Conservation (phyloP, 1,284 basidiomycete species). For the Ustilago sp. region DNA sequence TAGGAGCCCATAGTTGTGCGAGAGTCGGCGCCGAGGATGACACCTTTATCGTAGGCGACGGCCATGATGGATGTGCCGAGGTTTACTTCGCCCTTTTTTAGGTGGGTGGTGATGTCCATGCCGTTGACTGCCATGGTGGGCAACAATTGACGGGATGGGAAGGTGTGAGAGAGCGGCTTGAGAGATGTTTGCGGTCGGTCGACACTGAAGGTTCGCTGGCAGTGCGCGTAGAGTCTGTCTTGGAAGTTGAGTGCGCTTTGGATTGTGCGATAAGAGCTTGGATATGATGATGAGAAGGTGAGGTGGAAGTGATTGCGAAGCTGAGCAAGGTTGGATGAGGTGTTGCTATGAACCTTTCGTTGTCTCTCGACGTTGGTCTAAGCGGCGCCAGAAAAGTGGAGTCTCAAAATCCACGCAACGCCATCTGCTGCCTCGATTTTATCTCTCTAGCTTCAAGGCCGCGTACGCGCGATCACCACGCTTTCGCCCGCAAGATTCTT, state of each 20-base stretch:
- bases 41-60: slow-evolving; percentile 93
- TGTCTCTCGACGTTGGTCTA: slow-evolving; percentile 27
- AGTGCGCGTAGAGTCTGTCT: neutral
- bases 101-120: slow-evolving; percentile 53
- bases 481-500: neutral
- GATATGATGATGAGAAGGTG: neutral
- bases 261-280: neutral
- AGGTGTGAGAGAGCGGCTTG: neutral
- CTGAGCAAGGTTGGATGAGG: slow-evolving; percentile 12
- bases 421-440: slow-evolving; percentile 11
- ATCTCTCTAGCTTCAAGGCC: slow-evolving; percentile 5
- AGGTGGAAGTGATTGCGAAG: slow-evolving; percentile 1
- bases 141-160: neutral
- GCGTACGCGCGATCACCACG: slow-evolving; percentile 46
- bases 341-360: slow-evolving; percentile 19
- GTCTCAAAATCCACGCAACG: slow-evolving; percentile 10
- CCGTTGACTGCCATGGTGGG: slow-evolving; percentile 49
- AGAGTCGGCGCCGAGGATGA: slow-evolving; percentile 96
- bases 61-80: slow-evolving; percentile 95
- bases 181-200: neutral
- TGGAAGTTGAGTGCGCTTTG: neutral
- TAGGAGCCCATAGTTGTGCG: slow-evolving; percentile 96
- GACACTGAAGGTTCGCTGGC: neutral
- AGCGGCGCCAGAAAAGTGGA: slow-evolving; percentile 38
- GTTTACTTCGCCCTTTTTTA: slow-evolving; percentile 69